Evolutionary conservation across 2,329 filamentous ascomycete species (phyloP).

Genomic region (Stagonosporopsis vannaccii): DNA sequence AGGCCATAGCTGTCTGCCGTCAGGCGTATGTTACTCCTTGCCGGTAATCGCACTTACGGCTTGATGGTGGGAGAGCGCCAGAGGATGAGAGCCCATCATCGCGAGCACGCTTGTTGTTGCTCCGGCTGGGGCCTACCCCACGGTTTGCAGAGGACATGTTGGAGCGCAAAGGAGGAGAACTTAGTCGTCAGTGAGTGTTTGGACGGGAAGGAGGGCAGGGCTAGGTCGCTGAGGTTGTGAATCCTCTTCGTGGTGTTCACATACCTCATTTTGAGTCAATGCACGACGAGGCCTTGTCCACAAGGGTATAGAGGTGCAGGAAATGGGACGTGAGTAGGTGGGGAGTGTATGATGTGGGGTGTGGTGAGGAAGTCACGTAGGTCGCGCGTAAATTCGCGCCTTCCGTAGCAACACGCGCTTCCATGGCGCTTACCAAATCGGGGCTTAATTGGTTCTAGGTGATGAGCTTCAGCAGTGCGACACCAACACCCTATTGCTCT

Average conservation of each 20-base stretch:
- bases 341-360: constrained; percentile 14
- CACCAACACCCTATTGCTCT: background rate
- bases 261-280: constrained; percentile 33
- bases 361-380: constrained; percentile 9
- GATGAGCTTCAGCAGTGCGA: constrained; percentile 4
- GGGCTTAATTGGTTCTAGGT: constrained; percentile 12
- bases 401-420: constrained; percentile 23
- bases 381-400: constrained; percentile 15
- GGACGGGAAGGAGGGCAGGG: constrained; percentile 29
- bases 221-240: constrained; percentile 14
- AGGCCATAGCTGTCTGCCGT: constrained; percentile 58
- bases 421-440: constrained; percentile 5
- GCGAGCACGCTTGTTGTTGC: constrained; percentile 71
- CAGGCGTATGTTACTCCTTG: constrained; percentile 16
- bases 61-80: constrained; percentile 65
- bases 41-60: constrained; percentile 59
- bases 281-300: constrained; percentile 5
- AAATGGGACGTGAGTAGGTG: constrained; percentile 14
- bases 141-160: constrained; percentile 86
- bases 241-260: constrained; percentile 6
- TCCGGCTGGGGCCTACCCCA: constrained; percentile 62
- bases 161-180: constrained; percentile 83
- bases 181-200: constrained; percentile 50
- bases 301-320: constrained; percentile 8
- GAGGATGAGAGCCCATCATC: constrained; percentile 67